These are phyloP conservation scores for Leccinum rimulosum DNA, from an alignment of 768 basidiomycete genomes.

Conservation along the genomic window DNA sequence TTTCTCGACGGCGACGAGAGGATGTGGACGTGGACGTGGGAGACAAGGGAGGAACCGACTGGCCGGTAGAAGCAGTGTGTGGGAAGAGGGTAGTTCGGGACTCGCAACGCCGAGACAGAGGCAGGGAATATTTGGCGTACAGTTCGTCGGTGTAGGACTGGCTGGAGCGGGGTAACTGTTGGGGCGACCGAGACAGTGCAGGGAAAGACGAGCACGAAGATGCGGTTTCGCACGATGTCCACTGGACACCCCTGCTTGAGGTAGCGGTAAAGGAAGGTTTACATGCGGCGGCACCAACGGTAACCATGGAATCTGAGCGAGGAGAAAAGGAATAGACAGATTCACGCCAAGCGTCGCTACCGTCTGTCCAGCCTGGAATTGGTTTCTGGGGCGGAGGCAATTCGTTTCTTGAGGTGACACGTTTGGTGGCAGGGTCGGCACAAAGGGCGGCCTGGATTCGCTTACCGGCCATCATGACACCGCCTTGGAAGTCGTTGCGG, in stretches of 20 bases:
- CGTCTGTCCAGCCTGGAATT: constrained; percentile 71
- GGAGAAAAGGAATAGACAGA: constrained; percentile 54
- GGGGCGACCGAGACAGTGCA: constrained; percentile 21
- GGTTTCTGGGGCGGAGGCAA: constrained; percentile 37
- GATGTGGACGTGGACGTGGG: constrained; percentile 34
- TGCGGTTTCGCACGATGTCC: constrained; percentile 37
- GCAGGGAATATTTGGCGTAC: constrained; percentile 53
- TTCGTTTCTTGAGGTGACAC: constrained; percentile 31
- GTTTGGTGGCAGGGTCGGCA: constrained; percentile 39
- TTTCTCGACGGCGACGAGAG: constrained; percentile 44
- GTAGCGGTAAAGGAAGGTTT: constrained; percentile 49
- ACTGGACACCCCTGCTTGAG: constrained; percentile 51
- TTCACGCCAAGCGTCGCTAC: constrained; percentile 64
- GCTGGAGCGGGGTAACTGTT: constrained; percentile 26
- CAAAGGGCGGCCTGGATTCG: constrained; percentile 50
- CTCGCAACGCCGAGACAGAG: constrained; percentile 54
- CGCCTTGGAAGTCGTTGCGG: constrained; percentile 48
- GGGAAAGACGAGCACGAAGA: constrained; percentile 28
- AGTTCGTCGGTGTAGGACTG: constrained; percentile 44
- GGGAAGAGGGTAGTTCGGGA: constrained; percentile 43
- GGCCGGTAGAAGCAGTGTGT: constrained; percentile 33
- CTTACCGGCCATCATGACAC: constrained; percentile 68
- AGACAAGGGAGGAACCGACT: constrained; percentile 37
- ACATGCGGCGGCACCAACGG: constrained; percentile 20
- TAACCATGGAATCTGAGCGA: constrained; percentile 36